phyloP scores from a whole-genome alignment of 495 filamentous ascomycete genomes.

The Daldinia grandis region DNA sequence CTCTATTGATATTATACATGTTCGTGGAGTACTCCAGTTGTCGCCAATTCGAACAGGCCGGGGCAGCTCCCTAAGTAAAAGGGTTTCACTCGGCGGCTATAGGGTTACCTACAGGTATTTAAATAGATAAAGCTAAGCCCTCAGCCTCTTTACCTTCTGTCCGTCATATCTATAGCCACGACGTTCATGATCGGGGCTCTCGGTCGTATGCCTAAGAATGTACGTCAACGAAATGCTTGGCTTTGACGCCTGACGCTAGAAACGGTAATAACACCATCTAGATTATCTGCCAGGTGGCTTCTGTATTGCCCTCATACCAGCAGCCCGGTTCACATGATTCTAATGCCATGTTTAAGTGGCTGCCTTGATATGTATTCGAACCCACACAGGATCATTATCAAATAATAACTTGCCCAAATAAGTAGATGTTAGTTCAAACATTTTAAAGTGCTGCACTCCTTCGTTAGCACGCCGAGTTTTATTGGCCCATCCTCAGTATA shows the following conservation, averaged over 20 bases:
- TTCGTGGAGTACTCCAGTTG: too few relatives aligned
- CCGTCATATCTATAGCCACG: neutral
- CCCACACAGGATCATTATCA: neutral
- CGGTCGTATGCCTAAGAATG: neutral
- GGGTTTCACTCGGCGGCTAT: too few relatives aligned
- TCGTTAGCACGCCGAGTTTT: conserved; percentile 10
- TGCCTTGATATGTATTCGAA: neutral
- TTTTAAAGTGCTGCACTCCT: conserved; percentile 13
- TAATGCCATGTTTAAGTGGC: conserved; percentile 3
- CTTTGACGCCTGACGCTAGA: neutral
- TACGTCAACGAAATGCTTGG: neutral
- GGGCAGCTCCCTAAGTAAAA: too few relatives aligned
- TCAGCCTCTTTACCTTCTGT: neutral
- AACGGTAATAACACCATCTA: neutral
- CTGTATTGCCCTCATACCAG: neutral
- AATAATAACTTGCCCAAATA: conserved; percentile 9
- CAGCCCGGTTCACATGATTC: neutral
- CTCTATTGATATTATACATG: too few relatives aligned
- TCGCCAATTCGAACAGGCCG: too few relatives aligned
- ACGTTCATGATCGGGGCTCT: neutral
- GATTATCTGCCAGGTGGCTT: neutral
- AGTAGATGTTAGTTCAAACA: conserved; percentile 26
- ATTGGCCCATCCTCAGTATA: conserved; percentile 16
- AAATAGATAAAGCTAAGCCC: neutral
- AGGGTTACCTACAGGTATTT: neutral